Base-by-base conservation (phyloP, 2,329 filamentous ascomycete species). In the Camptophora hylomeconis region DNA sequence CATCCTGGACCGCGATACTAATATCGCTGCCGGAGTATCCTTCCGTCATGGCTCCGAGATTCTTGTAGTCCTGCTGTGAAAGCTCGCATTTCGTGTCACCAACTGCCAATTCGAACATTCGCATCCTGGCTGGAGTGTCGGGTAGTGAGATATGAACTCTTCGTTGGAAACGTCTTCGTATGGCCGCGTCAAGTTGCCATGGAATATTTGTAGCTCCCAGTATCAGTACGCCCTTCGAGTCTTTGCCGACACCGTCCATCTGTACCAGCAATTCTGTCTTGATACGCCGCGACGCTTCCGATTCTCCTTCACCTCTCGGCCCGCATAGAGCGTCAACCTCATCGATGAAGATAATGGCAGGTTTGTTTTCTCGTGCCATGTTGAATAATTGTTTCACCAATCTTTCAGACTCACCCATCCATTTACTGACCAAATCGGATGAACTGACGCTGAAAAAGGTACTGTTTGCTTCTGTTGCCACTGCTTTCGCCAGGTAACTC, bases 321-420 rank as follows among this genome's bases (percentile, higher is more conserved):
- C 89, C 89, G 51, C 89, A 95, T 2, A 98, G 75, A 4, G 89
- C 89, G 54, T 98, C 89, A 39, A 95, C 84, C 57, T 95, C 87
- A 54, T 95, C 87, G 49, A 95, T 94, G 60, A 95, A 95, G 56
- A 95, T 94, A 51, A 98, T 94, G 2, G 86, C 89, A 1, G 89
- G 89, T 47, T 89, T 93, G 57, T 94, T 95, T 54, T 98, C 89
- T 54, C 92, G 77, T 1, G 89, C 89, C 81, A 98, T 94, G 45
- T 80, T 83, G 61, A 98, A 98, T 7, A 98, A 70, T 40, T 92
- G 80, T 52, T 95, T 95, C 33, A 98, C 89, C 45, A 98, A 69
- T 48, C 84, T 74, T 72, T 98, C 89, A 65, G 81, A 92, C 59
- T 98, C 89, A 62, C 89, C 89, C 89, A 98, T 98, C 89, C 89